These are phyloP conservation scores for Colletotrichum noveboracense DNA, from an alignment of 2,329 filamentous ascomycete species.

Conservation along the genomic window DNA sequence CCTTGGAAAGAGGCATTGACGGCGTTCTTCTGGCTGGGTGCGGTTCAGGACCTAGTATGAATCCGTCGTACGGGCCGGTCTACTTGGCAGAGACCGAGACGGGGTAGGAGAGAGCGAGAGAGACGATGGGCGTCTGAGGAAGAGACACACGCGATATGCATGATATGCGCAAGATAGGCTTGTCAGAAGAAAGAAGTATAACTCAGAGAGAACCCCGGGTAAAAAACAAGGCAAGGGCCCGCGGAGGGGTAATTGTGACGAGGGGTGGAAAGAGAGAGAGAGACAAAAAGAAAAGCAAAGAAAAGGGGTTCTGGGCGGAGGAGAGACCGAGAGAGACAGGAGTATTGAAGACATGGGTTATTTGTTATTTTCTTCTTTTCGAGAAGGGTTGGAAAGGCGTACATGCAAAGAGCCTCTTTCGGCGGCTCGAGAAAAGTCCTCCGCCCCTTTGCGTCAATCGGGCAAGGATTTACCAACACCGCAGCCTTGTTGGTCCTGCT, in stretches of 20 bases:
- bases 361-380: neutral
- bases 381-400: neutral
- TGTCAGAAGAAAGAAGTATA: neutral
- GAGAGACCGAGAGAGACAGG: neutral
- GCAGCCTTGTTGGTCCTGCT: neutral
- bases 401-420: constrained; percentile 7
- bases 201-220: neutral
- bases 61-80: neutral
- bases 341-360: neutral
- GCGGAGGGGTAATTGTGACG: neutral
- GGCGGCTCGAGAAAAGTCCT: neutral
- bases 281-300: neutral
- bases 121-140: neutral
- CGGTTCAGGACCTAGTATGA: neutral
- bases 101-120: neutral
- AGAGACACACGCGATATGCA: neutral
- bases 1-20: neutral
- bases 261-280: neutral
- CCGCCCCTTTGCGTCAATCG: neutral
- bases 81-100: neutral
- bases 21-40: neutral
- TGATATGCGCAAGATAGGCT: neutral
- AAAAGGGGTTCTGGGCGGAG: neutral
- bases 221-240: neutral
- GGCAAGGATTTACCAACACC: constrained; percentile 1